Conservation (phyloP, 805 yeast genomes). For the Saturnispora gosingensis region DNA sequence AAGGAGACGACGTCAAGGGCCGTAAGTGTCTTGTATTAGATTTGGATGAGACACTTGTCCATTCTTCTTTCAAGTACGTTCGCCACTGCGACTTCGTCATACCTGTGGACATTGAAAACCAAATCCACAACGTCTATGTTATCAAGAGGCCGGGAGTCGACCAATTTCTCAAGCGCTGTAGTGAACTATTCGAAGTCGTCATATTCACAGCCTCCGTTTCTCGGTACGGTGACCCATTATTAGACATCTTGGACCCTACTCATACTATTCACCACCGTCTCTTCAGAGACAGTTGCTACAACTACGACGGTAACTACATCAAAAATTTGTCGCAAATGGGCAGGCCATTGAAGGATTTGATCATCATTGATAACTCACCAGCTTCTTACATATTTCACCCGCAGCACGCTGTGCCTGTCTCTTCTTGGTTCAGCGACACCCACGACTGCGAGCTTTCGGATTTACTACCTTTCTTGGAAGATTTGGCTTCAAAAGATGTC, state of each 20-base stretch:
- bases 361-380: conserved; percentile 94
- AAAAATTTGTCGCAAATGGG: conserved; percentile 93
- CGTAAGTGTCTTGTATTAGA: conserved; percentile 87
- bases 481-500: conserved; percentile 61
- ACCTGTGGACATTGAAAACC: conserved; percentile 93
- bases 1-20: conserved; percentile 38
- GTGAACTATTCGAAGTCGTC: conserved; percentile 85
- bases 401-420: conserved; percentile 93
- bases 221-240: conserved; percentile 90
- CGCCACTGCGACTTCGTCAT: conserved; percentile 93
- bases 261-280: conserved; percentile 78
- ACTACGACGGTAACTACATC: conserved; percentile 89
- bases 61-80: conserved; percentile 85
- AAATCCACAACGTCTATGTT: conserved; percentile 88
- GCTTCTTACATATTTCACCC: conserved; percentile 98
- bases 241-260: conserved; percentile 77
- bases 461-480: conserved; percentile 83
- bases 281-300: conserved; percentile 90
- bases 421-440: conserved; percentile 96
- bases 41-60: conserved; percentile 93
- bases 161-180: conserved; percentile 75
- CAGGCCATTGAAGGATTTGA: conserved; percentile 74
- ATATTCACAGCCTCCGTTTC: conserved; percentile 95
- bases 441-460: conserved; percentile 95
- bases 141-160: conserved; percentile 98